Evolutionary conservation across 2,329 filamentous ascomycete species (phyloP).

Genomic region (Calonectria multiphialidica): DNA sequence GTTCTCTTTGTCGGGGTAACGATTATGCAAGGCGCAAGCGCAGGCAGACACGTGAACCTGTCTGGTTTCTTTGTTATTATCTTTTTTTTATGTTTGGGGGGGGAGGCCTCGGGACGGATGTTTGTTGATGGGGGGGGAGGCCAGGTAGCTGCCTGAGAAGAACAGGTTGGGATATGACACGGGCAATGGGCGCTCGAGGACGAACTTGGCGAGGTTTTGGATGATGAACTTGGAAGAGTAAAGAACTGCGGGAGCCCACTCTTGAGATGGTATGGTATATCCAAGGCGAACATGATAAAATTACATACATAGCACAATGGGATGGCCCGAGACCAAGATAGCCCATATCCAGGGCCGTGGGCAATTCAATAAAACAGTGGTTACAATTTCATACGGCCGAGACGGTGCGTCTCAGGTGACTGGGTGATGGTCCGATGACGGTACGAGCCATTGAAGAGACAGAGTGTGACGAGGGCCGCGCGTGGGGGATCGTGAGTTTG

Average conservation of each 20-base stretch:
- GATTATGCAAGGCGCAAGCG: conserved; percentile 43
- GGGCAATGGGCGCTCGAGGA: conserved; percentile 18
- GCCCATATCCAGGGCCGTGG: not conserved
- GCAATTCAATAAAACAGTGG: conserved; percentile 10
- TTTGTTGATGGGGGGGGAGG: conserved; percentile 10
- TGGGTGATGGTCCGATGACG: not conserved
- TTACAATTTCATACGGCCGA: not conserved
- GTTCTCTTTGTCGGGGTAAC: conserved; percentile 44
- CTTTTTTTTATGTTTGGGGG: conserved; percentile 23
- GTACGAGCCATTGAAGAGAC: not conserved
- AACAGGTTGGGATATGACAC: conserved; percentile 38
- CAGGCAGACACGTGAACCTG: conserved; percentile 30
- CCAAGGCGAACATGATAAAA: conserved; percentile 9
- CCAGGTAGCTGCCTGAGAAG: conserved; percentile 24
- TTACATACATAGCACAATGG: conserved; percentile 13
- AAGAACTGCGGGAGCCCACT: conserved; percentile 26
- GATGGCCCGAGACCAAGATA: not conserved
- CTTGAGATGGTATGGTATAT: conserved; percentile 20
- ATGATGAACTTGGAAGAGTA: conserved; percentile 21
- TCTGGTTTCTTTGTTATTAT: conserved; percentile 36
- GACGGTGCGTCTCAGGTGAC: conserved; percentile 10
- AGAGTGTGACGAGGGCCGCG: not conserved
- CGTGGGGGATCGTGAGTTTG: not conserved
- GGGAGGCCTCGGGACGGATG: conserved; percentile 15
- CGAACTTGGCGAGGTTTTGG: conserved; percentile 34